phyloP scores from a whole-genome alignment of 176 grass and related monocot species.

The Coix lacrymajobi region DNA sequence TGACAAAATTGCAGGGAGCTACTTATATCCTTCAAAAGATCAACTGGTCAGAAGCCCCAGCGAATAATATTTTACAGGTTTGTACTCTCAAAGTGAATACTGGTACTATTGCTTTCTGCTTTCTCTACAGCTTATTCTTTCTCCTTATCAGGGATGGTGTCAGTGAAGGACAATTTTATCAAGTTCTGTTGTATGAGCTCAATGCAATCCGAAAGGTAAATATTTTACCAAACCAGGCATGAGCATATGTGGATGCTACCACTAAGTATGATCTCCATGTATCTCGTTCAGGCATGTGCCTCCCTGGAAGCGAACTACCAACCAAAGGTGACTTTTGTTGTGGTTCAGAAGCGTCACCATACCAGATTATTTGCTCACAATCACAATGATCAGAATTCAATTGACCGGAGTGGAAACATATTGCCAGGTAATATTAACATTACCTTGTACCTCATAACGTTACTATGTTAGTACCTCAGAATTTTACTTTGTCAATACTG shows the following conservation, averaged over 20 bases:
- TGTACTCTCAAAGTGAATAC: background rate
- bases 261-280: background rate
- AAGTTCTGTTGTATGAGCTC: slow-evolving; percentile 63
- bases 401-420: slow-evolving; percentile 70
- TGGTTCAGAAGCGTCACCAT: slow-evolving; percentile 71
- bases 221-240: background rate
- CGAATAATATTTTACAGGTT: slow-evolving; percentile 76
- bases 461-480: background rate
- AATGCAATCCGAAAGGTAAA: slow-evolving; percentile 52
- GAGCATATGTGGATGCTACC: background rate
- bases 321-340: slow-evolving; percentile 62
- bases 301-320: slow-evolving; percentile 64
- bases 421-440: slow-evolving; percentile 44
- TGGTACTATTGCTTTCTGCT: background rate
- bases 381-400: slow-evolving; percentile 33
- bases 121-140: background rate
- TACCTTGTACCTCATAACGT: background rate
- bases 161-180: slow-evolving; percentile 70
- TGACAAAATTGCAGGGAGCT: slow-evolving; percentile 43
- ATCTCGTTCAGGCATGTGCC: slow-evolving; percentile 49
- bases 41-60: slow-evolving; percentile 49
- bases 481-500: no score
- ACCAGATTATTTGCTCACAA: slow-evolving; percentile 68
- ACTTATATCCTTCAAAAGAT: slow-evolving; percentile 57
- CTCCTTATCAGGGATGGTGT: slow-evolving; percentile 47